These are phyloP conservation scores for Bathelium albidoporum DNA, from an alignment of 495 filamentous ascomycete species.

Conservation along the genomic window DNA sequence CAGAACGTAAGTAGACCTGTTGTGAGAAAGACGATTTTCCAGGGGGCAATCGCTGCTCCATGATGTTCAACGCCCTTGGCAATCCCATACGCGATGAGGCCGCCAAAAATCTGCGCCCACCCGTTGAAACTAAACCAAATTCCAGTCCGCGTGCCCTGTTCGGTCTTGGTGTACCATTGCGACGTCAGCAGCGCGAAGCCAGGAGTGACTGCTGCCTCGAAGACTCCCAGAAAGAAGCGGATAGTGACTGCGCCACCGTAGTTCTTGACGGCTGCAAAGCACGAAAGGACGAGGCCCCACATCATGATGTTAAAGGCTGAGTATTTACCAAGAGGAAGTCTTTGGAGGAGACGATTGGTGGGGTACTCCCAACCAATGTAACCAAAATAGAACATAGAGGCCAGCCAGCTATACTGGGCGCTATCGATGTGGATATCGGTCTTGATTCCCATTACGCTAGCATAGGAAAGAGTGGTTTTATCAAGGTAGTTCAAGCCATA, in stretches of 20 bases:
- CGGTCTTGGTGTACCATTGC: conserved; percentile 42
- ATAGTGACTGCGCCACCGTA: conserved; percentile 33
- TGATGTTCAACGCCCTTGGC: conserved; percentile 44
- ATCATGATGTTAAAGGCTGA: conserved; percentile 35
- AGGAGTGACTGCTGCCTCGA: conserved; percentile 38
- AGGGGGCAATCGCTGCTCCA: conserved; percentile 46
- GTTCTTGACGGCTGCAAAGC: conserved; percentile 33
- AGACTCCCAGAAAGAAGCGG: conserved; percentile 42
- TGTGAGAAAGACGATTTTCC: conserved; percentile 61
- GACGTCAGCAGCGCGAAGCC: conserved; percentile 42
- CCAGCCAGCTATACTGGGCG: conserved; percentile 44
- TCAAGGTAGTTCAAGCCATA: conserved; percentile 46
- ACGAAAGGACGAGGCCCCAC: conserved; percentile 36
- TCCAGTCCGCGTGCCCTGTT: conserved; percentile 38
- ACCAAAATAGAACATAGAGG: conserved; percentile 41
- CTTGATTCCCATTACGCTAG: conserved; percentile 40
- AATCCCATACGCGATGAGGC: conserved; percentile 55
- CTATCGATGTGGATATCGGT: conserved; percentile 35
- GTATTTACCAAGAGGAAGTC: conserved; percentile 43
- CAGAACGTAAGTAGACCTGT: conserved; percentile 51
- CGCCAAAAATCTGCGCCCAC: conserved; percentile 41
- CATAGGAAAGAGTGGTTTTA: conserved; percentile 47
- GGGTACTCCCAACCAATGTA: conserved; percentile 46
- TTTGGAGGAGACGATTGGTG: conserved; percentile 48
- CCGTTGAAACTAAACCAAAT: conserved; percentile 45